Evolutionary conservation across 176 grass and related monocot species (phyloP).

Genomic region (Sorghum bicolor): Sorghum_bicolor_NCBIv3 NC_012875.2:53764001-53764500

Average conservation of each 20-base stretch:
- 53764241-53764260: constrained; percentile 48
- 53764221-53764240: constrained; percentile 32
- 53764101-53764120: constrained; percentile 73
- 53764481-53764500: constrained; percentile 78
- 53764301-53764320: constrained; percentile 67
- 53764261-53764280: constrained; percentile 61
- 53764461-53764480: constrained; percentile 28
- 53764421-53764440: not conserved
- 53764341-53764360: constrained; percentile 75
- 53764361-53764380: constrained; percentile 81
- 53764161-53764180: constrained; percentile 74
- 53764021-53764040: constrained; percentile 81
- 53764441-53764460: constrained; percentile 1
- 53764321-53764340: constrained; percentile 75
- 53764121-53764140: constrained; percentile 66
- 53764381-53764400: constrained; percentile 57
- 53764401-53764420: not conserved
- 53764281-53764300: constrained; percentile 64
- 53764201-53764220: constrained; percentile 40
- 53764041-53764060: constrained; percentile 75
- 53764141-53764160: constrained; percentile 51
- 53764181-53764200: constrained; percentile 50
- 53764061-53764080: constrained; percentile 92
- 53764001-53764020: constrained; percentile 72
- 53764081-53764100: constrained; percentile 76